Base-by-base conservation (phyloP, 2,329 filamentous ascomycete species). In the Claviceps fusiformis region DNA sequence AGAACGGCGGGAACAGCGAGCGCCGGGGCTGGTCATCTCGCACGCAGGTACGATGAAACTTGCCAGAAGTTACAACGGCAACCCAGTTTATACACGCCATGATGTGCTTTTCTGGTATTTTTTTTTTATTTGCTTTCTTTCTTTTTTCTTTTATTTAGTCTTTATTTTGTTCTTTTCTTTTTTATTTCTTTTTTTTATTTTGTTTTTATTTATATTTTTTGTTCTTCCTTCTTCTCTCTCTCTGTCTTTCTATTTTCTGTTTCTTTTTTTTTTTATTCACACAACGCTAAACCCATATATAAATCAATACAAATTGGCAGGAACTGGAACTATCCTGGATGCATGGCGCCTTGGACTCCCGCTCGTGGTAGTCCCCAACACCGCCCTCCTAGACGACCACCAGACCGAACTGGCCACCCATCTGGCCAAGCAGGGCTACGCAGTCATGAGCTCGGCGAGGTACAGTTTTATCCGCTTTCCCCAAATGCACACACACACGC, bases 341-440 rank as follows among this genome's bases (percentile, higher is more conserved):
- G 89, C 85, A 0, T 80, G 95, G 59, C 82, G 87, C 47, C 73
- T 87, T 53, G 80, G 82, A 15, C 74, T 90, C 0, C 85, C 88
- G 3, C 73, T 97, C n/a, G 79, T 98, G 52, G 89, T 95, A 0
- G 90, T 98, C 2, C 87, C 92, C 2, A 98, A 98, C 67, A 78
- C 82, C 1, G 75, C 76, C 7, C 78, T 98, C 0, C 78, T 95
- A 62, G 84, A 95, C 64, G 92, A 98, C 63, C 93, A 98, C 66
- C 93, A 98, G 70, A 79, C 82, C 24, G 89, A 97, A 68, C 79
- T 98, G 54, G 92, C 92, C 0, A 75, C 83, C 52, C 84, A 88
- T 60, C 78, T 97, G 55, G 80, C 86, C 37, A 72, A 75, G 29
- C 81, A 89, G 61, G 85, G 86, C 29, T 95, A 95, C 70, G 82